phyloP scores from a whole-genome alignment of 1,139 yeast species.

The Yamadazyma dushanensis region DNA sequence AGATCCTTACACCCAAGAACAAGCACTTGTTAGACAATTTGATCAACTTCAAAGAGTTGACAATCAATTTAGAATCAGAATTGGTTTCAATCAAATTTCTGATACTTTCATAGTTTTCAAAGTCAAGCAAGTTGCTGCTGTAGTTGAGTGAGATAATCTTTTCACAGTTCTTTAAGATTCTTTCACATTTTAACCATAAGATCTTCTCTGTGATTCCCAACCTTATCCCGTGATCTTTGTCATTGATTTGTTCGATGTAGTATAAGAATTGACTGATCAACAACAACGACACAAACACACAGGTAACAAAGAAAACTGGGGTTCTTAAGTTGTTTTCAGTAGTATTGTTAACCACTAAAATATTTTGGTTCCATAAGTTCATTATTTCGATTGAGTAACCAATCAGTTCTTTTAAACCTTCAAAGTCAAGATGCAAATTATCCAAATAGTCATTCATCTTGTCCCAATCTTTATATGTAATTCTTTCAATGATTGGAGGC shows the following conservation, averaged over 20 bases:
- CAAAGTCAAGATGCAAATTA: constrained; percentile 45
- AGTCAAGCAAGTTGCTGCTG: constrained; percentile 12
- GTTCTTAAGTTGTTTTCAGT: constrained; percentile 66
- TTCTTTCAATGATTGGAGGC: constrained; percentile 55
- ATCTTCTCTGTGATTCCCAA: constrained; percentile 40
- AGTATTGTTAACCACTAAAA: constrained; percentile 60
- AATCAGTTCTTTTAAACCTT: constrained; percentile 59
- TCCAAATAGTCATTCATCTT: constrained; percentile 57
- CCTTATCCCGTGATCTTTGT: constrained; percentile 19
- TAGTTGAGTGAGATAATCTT: constrained; percentile 20
- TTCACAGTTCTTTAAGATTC: constrained; percentile 56
- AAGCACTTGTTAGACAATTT: constrained; percentile 54
- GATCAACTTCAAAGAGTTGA: constrained; percentile 18
- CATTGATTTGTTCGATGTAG: constrained; percentile 44
- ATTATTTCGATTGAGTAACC: constrained; percentile 58
- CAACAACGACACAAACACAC: constrained; percentile 60
- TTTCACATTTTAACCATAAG: constrained; percentile 52
- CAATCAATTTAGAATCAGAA: constrained; percentile 17
- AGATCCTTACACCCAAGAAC: constrained; percentile 66
- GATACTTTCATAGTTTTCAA: constrained; percentile 34
- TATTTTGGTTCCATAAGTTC: constrained; percentile 68
- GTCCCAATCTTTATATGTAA: constrained; percentile 65
- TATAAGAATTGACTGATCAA: constrained; percentile 62
- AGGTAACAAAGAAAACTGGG: constrained; percentile 71
- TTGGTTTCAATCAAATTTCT: constrained; percentile 20